Conservation (phyloP, 345 rosid genomes). For the Diplotaxis tenuifolia region DNA sequence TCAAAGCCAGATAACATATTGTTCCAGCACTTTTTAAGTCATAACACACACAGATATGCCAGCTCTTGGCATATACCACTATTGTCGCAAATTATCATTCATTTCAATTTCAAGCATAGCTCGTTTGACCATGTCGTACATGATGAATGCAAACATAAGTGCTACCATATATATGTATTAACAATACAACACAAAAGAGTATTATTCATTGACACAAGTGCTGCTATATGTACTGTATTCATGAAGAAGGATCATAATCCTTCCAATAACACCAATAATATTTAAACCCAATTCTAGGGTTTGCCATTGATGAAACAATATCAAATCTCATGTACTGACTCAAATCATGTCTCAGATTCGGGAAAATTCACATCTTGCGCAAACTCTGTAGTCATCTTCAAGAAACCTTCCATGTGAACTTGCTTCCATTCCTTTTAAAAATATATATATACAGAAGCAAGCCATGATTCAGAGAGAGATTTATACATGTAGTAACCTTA, state of each 20-base stretch:
- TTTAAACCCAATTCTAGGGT: background rate
- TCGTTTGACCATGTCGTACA: too few relatives aligned
- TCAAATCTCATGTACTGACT: background rate
- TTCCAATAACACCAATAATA: background rate
- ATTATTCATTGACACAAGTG: background rate
- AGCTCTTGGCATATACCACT: too few relatives aligned
- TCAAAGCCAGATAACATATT: too few relatives aligned
- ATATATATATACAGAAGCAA: background rate
- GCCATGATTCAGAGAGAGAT: background rate
- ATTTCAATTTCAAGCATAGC: too few relatives aligned
- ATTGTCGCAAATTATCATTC: too few relatives aligned
- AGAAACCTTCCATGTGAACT: conserved; percentile 59
- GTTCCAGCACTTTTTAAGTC: too few relatives aligned
- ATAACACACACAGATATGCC: too few relatives aligned
- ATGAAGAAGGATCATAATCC: background rate
- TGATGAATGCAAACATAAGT: background rate
- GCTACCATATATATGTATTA: background rate
- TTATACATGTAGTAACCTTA: background rate
- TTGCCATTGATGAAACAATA: background rate
- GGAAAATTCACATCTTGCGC: conserved; percentile 57
- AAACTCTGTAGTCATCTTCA: conserved; percentile 65
- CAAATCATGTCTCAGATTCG: conserved; percentile 54
- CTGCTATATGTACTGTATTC: background rate
- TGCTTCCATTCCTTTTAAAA: conserved; percentile 60
- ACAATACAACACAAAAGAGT: background rate